Conservation (phyloP, 257 asterid species). For the Knoxia roxburghii region DNA sequence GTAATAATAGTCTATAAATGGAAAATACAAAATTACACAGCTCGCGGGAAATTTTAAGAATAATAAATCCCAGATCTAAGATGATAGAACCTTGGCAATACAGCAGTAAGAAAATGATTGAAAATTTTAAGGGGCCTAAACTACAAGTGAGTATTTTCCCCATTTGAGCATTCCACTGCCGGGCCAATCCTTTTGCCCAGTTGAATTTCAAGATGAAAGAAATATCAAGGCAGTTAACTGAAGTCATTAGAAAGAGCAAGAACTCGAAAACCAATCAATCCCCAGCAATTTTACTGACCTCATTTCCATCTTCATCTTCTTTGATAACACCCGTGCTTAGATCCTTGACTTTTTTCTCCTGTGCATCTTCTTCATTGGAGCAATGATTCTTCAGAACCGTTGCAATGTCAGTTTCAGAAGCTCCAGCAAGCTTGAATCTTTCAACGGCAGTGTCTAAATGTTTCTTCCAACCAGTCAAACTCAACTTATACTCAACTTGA, state of each 20-base stretch:
- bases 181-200: constrained; percentile 2
- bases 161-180: constrained; percentile 6
- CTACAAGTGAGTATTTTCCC: not conserved
- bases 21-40: too few relatives aligned
- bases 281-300: constrained; percentile 12
- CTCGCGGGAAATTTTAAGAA: too few relatives aligned
- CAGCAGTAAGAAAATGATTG: too few relatives aligned
- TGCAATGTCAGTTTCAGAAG: constrained; percentile 80
- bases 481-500: constrained; percentile 73
- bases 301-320: constrained; percentile 23
- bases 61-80: too few relatives aligned
- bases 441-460: constrained; percentile 76
- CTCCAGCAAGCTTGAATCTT: constrained; percentile 86
- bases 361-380: constrained; percentile 53
- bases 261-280: constrained; percentile 9
- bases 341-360: constrained; percentile 33
- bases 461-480: constrained; percentile 72
- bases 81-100: too few relatives aligned
- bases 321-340: constrained; percentile 13
- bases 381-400: constrained; percentile 74
- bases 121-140: too few relatives aligned
- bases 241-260: constrained; percentile 5
- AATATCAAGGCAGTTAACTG: not conserved
- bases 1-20: too few relatives aligned
- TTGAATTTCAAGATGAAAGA: constrained; percentile 6